Evolutionary conservation across 2,329 filamentous ascomycete genomes (phyloP), one percentile per base, ranked within the genome.

Genomic region (Colletotrichum cereale): DNA sequence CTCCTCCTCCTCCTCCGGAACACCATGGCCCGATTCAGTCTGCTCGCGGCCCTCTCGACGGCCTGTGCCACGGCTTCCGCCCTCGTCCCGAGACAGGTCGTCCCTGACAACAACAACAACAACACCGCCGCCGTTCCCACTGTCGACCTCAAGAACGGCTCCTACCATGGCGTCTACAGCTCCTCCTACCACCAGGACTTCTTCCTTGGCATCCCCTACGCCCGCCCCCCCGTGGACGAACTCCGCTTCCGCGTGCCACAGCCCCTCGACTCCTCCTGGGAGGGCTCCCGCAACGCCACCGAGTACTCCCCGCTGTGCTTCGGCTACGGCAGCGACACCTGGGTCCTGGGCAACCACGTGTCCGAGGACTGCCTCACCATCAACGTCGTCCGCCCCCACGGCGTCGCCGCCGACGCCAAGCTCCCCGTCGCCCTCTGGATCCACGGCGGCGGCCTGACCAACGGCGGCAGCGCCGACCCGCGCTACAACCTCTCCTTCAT

Each of bases 401-500:
- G 74, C 50, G 36, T 75, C 63, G 31, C 83, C 56, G 71, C 78
- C 60, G 76, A 77, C 26, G 80, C 80, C 36, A 83, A 81, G 21
- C 81, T 92, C 2, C 89, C 89, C 0, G 86, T 91, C 8, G 84
- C 82, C 18, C 83, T 90, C 0, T 91, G 89, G 88, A 89, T 91
- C 36, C 86, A 90, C 74, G 85, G 85, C 52, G 80, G 80, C 57
- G 76, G 71, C 50, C 67, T 73, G 38, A 67, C 50, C n/a, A 74
- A 70, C 66, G 76, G 75, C 26, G 68, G 73, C 18, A 72, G 73
- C 80, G 21, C 75, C 75, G 85, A 87, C 65, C 76, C 84, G 29
- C 83, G 88, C 38, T 92, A 92, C 77, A 92, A 92, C 76, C 82
- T 91, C 68, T 87, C 86, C 47, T 88, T 85, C 73, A 86, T 91